Percentiles rank a stretch among this genome's conserved stretches.
phyloP scores from a whole-genome alignment of 306 rosid species.

The Corylus americana region DNA sequence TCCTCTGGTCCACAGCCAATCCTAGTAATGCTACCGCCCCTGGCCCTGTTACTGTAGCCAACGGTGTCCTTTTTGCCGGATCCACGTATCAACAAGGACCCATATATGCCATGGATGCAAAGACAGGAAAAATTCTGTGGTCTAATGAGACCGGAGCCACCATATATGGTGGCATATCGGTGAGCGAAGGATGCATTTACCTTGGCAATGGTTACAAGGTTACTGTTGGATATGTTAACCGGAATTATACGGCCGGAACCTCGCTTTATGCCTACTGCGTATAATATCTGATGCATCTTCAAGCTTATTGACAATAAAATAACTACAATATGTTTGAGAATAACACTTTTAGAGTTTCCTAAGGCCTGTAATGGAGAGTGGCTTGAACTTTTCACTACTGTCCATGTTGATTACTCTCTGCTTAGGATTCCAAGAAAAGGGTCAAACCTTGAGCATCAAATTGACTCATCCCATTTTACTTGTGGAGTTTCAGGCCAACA shows the following conservation, averaged over 20 bases:
- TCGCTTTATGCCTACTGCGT: conserved; percentile 56
- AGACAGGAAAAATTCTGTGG: conserved; percentile 51
- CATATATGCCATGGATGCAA: conserved; percentile 40
- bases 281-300: neutral
- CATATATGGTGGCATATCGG: conserved; percentile 57
- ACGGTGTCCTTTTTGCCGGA: conserved; percentile 54
- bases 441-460: too few relatives aligned
- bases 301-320: neutral
- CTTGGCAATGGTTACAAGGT: conserved; percentile 57
- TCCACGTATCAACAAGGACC: conserved; percentile 42
- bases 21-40: conserved; percentile 24
- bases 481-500: too few relatives aligned
- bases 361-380: neutral
- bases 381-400: neutral
- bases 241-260: conserved; percentile 40
- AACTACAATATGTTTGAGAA: neutral
- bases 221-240: conserved; percentile 26
- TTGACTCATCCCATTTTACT: too few relatives aligned
- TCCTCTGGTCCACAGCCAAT: conserved; percentile 51
- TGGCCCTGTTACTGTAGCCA: conserved; percentile 57
- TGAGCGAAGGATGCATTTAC: conserved; percentile 58
- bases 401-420: neutral
- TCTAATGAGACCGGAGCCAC: conserved; percentile 40
- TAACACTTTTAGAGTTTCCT: neutral
- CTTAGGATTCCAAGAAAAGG: neutral